These are phyloP conservation scores for Phytophthora capsici DNA, from an alignment of 352 stramenopile species.

Conservation along the genomic window DNA sequence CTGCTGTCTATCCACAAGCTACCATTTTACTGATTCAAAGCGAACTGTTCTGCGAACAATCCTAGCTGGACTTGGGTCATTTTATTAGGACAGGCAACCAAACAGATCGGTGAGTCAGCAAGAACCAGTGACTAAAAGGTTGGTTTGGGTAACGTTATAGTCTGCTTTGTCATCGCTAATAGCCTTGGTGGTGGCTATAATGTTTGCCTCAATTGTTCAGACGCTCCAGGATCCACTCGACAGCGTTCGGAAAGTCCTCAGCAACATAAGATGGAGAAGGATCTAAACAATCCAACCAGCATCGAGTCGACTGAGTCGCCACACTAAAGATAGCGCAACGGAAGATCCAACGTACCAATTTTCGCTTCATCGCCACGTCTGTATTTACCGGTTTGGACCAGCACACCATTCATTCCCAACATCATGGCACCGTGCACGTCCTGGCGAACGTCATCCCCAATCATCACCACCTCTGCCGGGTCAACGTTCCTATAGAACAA, in stretches of 20 bases:
- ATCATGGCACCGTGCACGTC: constrained; percentile 54
- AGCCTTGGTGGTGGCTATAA: too few species aligned
- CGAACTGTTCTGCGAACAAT: too few species aligned
- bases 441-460: constrained; percentile 62
- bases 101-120: too few species aligned
- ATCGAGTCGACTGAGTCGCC: background rate
- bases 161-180: too few species aligned
- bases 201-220: too few species aligned
- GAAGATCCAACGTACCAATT: constrained; percentile 18
- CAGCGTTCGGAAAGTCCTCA: constrained; percentile 34
- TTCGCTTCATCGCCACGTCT: constrained; percentile 43
- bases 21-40: too few species aligned
- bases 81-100: too few species aligned
- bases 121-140: too few species aligned
- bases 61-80: too few species aligned
- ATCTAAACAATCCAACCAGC: background rate
- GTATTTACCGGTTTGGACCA: constrained; percentile 67
- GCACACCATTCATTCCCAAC: constrained; percentile 49
- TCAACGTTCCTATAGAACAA: constrained; percentile 32
- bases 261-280: constrained; percentile 30
- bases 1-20: too few species aligned
- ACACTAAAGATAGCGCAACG: constrained; percentile 3
- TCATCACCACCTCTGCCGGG: constrained; percentile 51
- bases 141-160: too few species aligned
- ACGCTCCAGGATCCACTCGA: constrained; percentile 37